Evolutionary conservation across 2,329 filamentous ascomycete genomes (phyloP), one percentile per base, ranked within the genome.

Genomic region (Alternaria gansuensis): DNA sequence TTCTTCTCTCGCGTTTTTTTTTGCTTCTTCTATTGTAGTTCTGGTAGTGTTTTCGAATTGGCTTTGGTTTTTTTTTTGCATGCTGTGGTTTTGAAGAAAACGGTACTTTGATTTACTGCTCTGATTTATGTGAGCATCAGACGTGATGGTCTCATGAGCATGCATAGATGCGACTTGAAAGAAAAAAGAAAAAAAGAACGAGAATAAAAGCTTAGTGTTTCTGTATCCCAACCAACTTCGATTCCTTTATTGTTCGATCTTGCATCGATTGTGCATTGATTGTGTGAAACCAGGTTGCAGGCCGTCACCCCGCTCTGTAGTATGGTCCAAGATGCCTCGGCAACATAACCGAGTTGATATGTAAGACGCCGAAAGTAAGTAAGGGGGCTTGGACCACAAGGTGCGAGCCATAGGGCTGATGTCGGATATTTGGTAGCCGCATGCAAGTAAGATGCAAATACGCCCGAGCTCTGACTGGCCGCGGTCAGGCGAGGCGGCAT

Each of bases 381-480:
- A 45, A 34, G 29, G 28, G 11, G 28, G 28, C 3, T 33, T 51
- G 5, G 36, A 60, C 64, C 55, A 55, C 60, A 54, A 57, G 44
- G 33, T 26, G 39, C 39, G 5, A 54, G 51, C 56, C 33, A 50
- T 28, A 54, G 37, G 39, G 31, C 31, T 44, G 45, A 54, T 41
- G 41, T 29, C 44, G 45, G 39, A 44, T 44, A 24, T 44, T 26
- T 24, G 9, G 43, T 50, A 49, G 54, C 40, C 37, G 48, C 34
- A 59, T 57, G 54, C 39, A 57, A 9, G 43, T 54, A 37, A 58
- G 51, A 28, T 45, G 45, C 23, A 43, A 40, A 39, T 59, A 8
- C 9, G 17, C 10, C 9, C 10, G 21, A 40, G 2, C 24, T 24
- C 21, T 40, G 37, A 40, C 3, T 21, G 37, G 21, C 37, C 24